Percentiles rank a stretch among this genome's conserved stretches.
These are phyloP conservation scores for Ogataea corticis DNA, from an alignment of 805 yeast genomes.

Conservation along the genomic window DNA sequence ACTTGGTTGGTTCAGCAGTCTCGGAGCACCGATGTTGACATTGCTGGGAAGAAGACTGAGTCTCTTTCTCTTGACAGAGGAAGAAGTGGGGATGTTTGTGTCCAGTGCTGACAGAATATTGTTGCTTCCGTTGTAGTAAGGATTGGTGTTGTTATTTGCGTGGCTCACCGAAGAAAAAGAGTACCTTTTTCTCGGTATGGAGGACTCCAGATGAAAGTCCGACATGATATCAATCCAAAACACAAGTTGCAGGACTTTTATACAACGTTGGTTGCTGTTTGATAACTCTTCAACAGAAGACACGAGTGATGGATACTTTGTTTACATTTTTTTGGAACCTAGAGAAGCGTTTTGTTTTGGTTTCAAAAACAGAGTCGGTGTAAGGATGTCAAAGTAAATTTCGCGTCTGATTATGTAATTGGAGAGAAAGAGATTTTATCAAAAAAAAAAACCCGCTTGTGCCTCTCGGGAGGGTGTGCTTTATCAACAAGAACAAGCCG, in stretches of 20 bases:
- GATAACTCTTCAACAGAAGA: not conserved
- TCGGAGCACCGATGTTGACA: constrained; percentile 33
- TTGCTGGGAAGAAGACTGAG: constrained; percentile 32
- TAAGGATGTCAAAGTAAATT: not conserved
- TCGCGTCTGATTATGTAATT: not conserved
- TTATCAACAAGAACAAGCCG: no score
- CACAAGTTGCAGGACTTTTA: not conserved
- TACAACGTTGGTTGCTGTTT: not conserved
- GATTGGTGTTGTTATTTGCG: constrained; percentile 17
- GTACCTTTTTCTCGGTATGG: constrained; percentile 23
- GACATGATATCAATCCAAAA: constrained; percentile 13
- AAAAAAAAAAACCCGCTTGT: no score
- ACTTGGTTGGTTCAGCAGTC: constrained; percentile 26
- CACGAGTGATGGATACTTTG: constrained; percentile 1
- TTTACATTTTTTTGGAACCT: constrained; percentile 7
- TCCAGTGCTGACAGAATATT: constrained; percentile 21
- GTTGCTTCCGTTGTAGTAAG: constrained; percentile 17
- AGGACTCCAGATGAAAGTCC: constrained; percentile 22
- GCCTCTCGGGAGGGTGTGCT: no score
- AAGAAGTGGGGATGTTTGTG: constrained; percentile 17
- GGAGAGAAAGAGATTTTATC: no score
- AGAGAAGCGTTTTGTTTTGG: constrained; percentile 7
- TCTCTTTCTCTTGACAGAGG: constrained; percentile 27
- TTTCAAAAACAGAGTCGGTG: constrained; percentile 1
- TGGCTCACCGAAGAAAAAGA: constrained; percentile 17